phyloP scores from a whole-genome alignment of 148 eudicot species.

The Mesembryanthemum crystallinum region DNA sequence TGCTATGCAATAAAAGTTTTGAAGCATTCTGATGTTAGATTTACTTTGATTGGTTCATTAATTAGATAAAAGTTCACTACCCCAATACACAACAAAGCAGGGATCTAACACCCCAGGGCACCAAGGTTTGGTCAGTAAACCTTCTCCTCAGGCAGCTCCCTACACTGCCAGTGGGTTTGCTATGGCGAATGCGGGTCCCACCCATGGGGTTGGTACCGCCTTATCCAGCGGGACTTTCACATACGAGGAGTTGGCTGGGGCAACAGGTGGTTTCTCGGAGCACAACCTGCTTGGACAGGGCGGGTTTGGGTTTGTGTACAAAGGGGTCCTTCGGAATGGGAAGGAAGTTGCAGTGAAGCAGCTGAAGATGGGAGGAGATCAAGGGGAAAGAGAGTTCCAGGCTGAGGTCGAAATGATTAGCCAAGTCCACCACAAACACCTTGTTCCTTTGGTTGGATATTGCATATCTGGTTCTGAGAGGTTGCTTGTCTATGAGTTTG shows the following conservation, averaged over 20 bases:
- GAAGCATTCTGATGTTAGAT: not conserved
- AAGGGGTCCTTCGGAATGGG: constrained; percentile 48
- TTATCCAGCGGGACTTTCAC: constrained; percentile 36
- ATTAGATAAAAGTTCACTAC: constrained; percentile 30
- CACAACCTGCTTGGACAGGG: constrained; percentile 46
- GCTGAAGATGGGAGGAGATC: constrained; percentile 48
- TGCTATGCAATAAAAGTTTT: not conserved
- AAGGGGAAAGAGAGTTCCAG: constrained; percentile 51
- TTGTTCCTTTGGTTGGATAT: constrained; percentile 55
- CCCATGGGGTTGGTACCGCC: not conserved
- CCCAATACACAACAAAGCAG: constrained; percentile 33
- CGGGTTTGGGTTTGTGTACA: constrained; percentile 51
- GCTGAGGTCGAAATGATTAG: constrained; percentile 57
- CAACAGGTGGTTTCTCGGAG: constrained; percentile 45
- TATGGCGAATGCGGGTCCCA: constrained; percentile 3
- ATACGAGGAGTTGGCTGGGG: constrained; percentile 36
- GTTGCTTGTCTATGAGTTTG: constrained; percentile 52
- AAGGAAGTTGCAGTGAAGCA: constrained; percentile 54
- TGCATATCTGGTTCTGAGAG: constrained; percentile 49
- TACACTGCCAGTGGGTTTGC: not conserved
- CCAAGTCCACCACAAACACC: constrained; percentile 57
- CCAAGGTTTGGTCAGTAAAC: constrained; percentile 4
- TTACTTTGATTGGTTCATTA: constrained; percentile 5
- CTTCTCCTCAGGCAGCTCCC: constrained; percentile 2
- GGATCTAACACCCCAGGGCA: constrained; percentile 13